phyloP scores from a whole-genome alignment of 2,329 filamentous ascomycete species.

The Talaromyces funiculosus region DNA sequence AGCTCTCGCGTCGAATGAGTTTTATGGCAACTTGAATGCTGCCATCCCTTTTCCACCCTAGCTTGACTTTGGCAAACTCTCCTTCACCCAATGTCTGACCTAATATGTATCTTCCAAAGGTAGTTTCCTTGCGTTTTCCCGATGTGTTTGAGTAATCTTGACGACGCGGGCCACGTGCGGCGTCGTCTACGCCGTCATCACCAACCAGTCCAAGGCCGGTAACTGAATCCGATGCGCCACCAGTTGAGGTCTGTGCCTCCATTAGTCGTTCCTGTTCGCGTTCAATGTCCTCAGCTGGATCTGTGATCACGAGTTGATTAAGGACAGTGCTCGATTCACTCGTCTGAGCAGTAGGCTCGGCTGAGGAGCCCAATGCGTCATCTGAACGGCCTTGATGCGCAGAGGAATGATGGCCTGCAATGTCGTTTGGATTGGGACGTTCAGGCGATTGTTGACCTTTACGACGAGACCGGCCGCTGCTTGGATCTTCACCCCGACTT shows the following conservation, averaged over 20 bases:
- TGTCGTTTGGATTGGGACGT: slow-evolving; percentile 39
- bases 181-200: slow-evolving; percentile 47
- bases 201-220: slow-evolving; percentile 46
- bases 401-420: slow-evolving; percentile 31
- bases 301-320: slow-evolving; percentile 69
- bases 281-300: slow-evolving; percentile 66
- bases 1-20: slow-evolving; percentile 83
- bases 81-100: slow-evolving; percentile 95
- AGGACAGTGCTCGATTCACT: slow-evolving; percentile 75
- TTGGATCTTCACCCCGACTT: slow-evolving; percentile 34
- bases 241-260: slow-evolving; percentile 48
- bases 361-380: slow-evolving; percentile 48
- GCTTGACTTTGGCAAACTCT: slow-evolving; percentile 97
- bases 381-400: slow-evolving; percentile 27
- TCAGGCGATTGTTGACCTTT: slow-evolving; percentile 45
- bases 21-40: slow-evolving; percentile 96
- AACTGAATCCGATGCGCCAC: slow-evolving; percentile 41
- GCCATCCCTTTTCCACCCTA: slow-evolving; percentile 95
- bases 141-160: slow-evolving; percentile 53
- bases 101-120: slow-evolving; percentile 92
- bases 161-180: slow-evolving; percentile 36
- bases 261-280: slow-evolving; percentile 65
- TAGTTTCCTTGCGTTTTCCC: slow-evolving; percentile 64
- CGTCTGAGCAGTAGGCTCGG: slow-evolving; percentile 55
- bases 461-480: slow-evolving; percentile 42